A percentile compares a stretch with the other conserved stretches of the same genome.
Conservation (phyloP, 495 filamentous ascomycete species). For the Sphaerosporella brunnea region DNA sequence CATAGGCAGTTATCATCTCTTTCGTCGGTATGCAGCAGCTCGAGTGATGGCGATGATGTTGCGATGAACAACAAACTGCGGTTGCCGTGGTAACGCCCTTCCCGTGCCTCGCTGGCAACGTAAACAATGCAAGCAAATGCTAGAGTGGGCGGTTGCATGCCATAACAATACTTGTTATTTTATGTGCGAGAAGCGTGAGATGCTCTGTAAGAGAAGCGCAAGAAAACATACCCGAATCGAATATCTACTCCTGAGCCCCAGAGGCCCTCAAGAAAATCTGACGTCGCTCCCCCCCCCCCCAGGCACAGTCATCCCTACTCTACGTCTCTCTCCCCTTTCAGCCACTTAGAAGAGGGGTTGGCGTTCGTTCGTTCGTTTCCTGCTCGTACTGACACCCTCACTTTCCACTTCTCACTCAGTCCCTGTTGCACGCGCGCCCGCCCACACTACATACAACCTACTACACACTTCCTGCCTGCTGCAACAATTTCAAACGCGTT, state of each 20-base stretch:
- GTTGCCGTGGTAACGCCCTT: neutral
- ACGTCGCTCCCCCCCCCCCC: neutral
- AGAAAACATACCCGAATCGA: no score
- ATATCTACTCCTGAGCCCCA: neutral
- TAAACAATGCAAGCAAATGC: neutral
- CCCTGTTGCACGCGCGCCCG: no score
- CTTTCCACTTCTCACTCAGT: no score
- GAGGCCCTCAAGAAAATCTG: no score
- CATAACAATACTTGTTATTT: neutral
- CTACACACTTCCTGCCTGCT: no score
- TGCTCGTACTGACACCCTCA: no score
- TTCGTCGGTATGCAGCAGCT: neutral
- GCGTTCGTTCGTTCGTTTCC: no score
- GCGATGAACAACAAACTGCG: neutral
- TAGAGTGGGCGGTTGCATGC: neutral
- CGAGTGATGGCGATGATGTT: neutral
- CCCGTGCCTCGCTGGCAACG: neutral
- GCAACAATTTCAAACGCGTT: no score
- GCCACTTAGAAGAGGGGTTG: no score
- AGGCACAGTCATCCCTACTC: neutral
- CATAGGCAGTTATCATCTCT: neutral
- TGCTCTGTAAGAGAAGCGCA: no score
- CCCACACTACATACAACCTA: no score
- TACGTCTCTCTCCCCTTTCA: neutral
- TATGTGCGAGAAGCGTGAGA: no score